Percentiles rank a stretch among this genome's conserved stretches.
Evolutionary conservation across 1,284 basidiomycete genomes (phyloP).

Genomic region (Ganoderma sinense): DNA sequence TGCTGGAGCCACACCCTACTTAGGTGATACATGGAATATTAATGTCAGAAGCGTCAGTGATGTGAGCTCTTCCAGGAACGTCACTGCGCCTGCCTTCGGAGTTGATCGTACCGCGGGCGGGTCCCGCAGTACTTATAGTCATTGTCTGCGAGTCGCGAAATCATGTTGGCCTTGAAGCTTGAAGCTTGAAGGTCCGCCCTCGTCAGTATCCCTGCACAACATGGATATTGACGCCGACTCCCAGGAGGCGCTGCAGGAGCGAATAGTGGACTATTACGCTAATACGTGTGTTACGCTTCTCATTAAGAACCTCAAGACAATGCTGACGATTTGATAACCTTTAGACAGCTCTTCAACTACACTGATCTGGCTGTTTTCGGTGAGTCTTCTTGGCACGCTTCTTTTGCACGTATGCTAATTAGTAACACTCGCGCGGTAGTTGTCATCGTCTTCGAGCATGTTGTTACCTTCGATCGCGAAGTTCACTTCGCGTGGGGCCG

Average conservation of each 20-base stretch:
- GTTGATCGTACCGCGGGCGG: neutral
- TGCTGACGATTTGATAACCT: neutral
- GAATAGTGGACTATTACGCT: neutral
- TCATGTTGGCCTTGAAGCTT: conserved; percentile 15
- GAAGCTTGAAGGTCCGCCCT: conserved; percentile 19
- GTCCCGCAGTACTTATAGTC: neutral
- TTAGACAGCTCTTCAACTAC: conserved; percentile 22
- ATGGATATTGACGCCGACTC: conserved; percentile 29
- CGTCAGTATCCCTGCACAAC: conserved; percentile 8
- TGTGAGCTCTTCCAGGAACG: neutral
- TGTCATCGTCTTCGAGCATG: conserved; percentile 22
- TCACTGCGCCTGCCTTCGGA: neutral
- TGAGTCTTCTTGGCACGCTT: conserved; percentile 3
- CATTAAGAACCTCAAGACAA: neutral
- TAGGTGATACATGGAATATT: neutral
- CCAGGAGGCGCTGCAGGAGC: conserved; percentile 27
- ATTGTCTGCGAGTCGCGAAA: neutral
- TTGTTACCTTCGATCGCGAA: conserved; percentile 25
- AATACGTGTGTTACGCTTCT: conserved; percentile 11
- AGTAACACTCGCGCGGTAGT: conserved; percentile 5
- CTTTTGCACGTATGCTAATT: neutral
- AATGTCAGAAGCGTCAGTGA: neutral
- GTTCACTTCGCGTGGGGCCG: conserved; percentile 29
- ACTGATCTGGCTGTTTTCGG: conserved; percentile 26
- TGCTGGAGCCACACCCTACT: neutral